Base-by-base conservation (phyloP, 805 yeast species). In the Cyberlindnera petersonii region DNA sequence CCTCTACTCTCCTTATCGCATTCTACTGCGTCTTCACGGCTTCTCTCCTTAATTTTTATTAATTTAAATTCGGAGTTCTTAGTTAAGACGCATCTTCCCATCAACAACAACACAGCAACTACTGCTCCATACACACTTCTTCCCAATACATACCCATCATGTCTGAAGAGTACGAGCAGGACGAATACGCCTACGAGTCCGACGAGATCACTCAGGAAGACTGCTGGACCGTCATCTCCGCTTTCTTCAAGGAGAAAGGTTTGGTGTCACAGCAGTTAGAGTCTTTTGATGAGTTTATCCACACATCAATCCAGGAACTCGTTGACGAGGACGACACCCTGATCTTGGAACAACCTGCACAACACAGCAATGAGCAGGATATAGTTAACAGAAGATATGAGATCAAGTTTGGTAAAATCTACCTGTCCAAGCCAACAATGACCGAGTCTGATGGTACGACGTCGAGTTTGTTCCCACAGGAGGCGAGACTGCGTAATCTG, bases 401-500 rank as follows among this genome's bases (percentile, higher is more conserved):
- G 65, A 93, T 93, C 60, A 80, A 89, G n/a, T 93, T 93, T 66
- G 99, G 98, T 49, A 94, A 91, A 63, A 93, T 94, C 56, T 93
- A 85, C 65, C 79, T 93, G 51, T 88, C 98, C 19, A 85, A 89
- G 56, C 99, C 99, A 32, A 87, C 96, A 34, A 95, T 93, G 77
- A 94, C 98, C 16, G 99, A 93, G 69, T 96, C 98, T 14, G 99
- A 93, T 68, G 99, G 99, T 69, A 88, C 95, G n/a, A 91, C 98
- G n/a, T 91, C 88, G 57, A 94, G 95, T 11, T 79, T 93, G 81
- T 86, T 86, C 59, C 98, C 99, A 9, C 98, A 94, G 66, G 99
- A 93, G 64, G 98, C 98, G 7, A 77, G 99, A 55, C 73, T 93
- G 49, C 81, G 99, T 67, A 93, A 93, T 61, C 73, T 93, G 66